These are phyloP conservation scores for Phlyctochytrium bullatum DNA, from an alignment of 192 early-diverging fungal genomes.

Conservation along the genomic window DNA sequence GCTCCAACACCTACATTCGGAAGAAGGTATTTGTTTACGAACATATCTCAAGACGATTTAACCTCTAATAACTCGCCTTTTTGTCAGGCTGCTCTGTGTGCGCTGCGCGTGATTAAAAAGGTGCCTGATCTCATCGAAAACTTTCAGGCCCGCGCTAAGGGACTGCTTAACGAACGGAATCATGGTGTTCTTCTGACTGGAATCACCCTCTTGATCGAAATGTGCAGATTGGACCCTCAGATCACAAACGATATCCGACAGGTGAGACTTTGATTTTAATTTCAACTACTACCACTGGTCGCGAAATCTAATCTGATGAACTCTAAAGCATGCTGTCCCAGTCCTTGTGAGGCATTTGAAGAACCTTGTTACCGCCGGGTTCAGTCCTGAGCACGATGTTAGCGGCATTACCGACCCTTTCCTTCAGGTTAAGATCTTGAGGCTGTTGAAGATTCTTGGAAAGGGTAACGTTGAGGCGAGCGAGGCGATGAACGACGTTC, in stretches of 20 bases:
- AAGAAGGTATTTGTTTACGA: conserved; percentile 74
- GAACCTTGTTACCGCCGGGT: conserved; percentile 79
- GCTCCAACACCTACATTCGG: conserved; percentile 88
- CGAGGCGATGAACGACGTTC: conserved; percentile 95
- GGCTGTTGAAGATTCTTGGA: conserved; percentile 82
- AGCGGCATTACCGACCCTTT: conserved; percentile 97
- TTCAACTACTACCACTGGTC: background rate
- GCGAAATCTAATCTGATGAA: background rate
- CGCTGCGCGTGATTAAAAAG: conserved; percentile 85
- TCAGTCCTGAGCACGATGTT: conserved; percentile 93
- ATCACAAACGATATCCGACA: conserved; percentile 70
- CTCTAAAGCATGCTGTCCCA: conserved; percentile 62
- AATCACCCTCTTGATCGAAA: conserved; percentile 83
- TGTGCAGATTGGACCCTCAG: conserved; percentile 73
- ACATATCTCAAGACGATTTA: no score
- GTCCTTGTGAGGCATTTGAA: conserved; percentile 85
- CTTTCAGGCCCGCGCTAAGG: conserved; percentile 71
- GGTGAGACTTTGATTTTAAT: conserved; percentile 28
- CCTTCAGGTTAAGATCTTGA: conserved; percentile 90
- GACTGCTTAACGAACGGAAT: conserved; percentile 85
- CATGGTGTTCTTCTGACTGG: conserved; percentile 94
- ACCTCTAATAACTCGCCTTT: conserved; percentile 7
- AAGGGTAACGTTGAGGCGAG: conserved; percentile 77
- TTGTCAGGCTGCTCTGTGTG: conserved; percentile 82
- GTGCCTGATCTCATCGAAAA: conserved; percentile 90